These are phyloP conservation scores for Penicillium fimorum DNA, from an alignment of 495 filamentous ascomycete genomes.

Conservation along the genomic window DNA sequence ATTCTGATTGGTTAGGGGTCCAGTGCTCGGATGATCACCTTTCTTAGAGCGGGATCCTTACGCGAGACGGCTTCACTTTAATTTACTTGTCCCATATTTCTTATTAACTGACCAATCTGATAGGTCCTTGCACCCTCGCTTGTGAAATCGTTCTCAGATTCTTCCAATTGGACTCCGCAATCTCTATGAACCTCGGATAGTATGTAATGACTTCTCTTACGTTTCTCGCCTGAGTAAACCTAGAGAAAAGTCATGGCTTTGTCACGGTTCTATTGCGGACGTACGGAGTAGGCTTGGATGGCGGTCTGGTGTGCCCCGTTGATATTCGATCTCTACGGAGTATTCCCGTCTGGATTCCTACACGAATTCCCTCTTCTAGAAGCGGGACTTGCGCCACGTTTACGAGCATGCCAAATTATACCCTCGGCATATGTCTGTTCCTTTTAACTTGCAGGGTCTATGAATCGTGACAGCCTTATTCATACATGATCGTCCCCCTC, in stretches of 20 bases:
- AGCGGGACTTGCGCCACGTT: constrained; percentile 1
- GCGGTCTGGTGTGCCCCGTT: constrained; percentile 18
- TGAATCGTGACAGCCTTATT: neutral
- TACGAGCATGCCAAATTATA: neutral
- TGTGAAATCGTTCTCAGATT: neutral
- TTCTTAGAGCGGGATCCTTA: constrained; percentile 47
- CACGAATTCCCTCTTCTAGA: constrained; percentile 12
- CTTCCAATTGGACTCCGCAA: neutral
- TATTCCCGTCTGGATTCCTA: neutral
- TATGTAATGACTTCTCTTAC: neutral
- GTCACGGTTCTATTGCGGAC: constrained; percentile 10
- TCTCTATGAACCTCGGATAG: constrained; percentile 4
- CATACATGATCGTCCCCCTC: constrained; percentile 1
- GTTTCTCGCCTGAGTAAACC: constrained; percentile 28
- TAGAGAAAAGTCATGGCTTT: constrained; percentile 17
- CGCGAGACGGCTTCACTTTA: constrained; percentile 29
- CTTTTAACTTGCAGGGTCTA: neutral
- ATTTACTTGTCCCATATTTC: constrained; percentile 12
- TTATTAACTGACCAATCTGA: neutral
- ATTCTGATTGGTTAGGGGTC: constrained; percentile 35
- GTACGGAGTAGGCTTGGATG: constrained; percentile 13
- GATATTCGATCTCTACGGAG: neutral
- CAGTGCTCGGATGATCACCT: constrained; percentile 29
- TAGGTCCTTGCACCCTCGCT: neutral
- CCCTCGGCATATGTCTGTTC: constrained; percentile 6